phyloP scores from a whole-genome alignment of 495 filamentous ascomycete species.

The Penicillium goetzii region DNA sequence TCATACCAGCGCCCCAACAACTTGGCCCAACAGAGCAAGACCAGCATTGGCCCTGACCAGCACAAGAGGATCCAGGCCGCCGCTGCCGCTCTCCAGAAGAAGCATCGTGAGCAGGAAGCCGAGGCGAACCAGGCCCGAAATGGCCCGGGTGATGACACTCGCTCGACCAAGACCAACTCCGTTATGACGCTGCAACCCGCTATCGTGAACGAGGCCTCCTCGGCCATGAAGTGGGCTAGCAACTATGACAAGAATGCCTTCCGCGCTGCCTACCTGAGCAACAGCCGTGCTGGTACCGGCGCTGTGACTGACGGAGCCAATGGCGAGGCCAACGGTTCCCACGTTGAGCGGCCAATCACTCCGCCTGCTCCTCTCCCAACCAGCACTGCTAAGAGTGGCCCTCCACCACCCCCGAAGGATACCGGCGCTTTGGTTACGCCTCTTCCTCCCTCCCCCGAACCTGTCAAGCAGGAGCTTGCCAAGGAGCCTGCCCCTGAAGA shows the following conservation, averaged over 20 bases:
- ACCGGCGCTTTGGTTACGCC: slow-evolving; percentile 31
- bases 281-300: slow-evolving; percentile 71
- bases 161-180: slow-evolving; percentile 82
- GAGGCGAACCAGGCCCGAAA: slow-evolving; percentile 28
- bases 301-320: slow-evolving; percentile 31
- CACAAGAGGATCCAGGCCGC: slow-evolving; percentile 90
- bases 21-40: slow-evolving; percentile 69
- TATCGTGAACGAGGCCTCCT: slow-evolving; percentile 83
- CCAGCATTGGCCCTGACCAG: slow-evolving; percentile 88
- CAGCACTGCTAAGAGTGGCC: slow-evolving; percentile 22
- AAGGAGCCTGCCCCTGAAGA: slow-evolving; percentile 17
- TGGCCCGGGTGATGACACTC: slow-evolving; percentile 18
- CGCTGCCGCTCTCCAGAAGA: slow-evolving; percentile 76
- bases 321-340: slow-evolving; percentile 21
- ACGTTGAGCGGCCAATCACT: slow-evolving; percentile 20
- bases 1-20: slow-evolving; percentile 53
- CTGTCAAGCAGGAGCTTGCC: slow-evolving; percentile 20
- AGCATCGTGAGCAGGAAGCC: slow-evolving; percentile 62
- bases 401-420: slow-evolving; percentile 31
- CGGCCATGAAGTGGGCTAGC: slow-evolving; percentile 91
- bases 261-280: slow-evolving; percentile 76
- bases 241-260: slow-evolving; percentile 78
- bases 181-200: slow-evolving; percentile 86
- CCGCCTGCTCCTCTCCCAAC: slow-evolving; percentile 21
- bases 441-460: slow-evolving; percentile 39